Evolutionary conservation across 192 early-diverging fungal genomes (phyloP).

Genomic region (Dissophora ornata): DNA sequence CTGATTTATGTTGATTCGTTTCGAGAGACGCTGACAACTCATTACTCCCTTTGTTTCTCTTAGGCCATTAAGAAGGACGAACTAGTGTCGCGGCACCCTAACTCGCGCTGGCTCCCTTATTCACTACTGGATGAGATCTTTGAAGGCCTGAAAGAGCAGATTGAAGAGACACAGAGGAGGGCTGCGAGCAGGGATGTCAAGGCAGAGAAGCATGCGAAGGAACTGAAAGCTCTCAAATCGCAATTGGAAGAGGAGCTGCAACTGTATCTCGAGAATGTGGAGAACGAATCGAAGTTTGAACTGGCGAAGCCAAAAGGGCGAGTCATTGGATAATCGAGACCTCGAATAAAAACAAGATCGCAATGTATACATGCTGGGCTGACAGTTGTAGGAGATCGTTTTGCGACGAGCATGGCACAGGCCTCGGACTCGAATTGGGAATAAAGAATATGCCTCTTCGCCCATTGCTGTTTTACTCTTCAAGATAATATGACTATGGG

Average conservation of each 20-base stretch:
- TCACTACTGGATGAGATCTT: conserved; percentile 49
- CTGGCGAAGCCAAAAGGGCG: too few relatives aligned
- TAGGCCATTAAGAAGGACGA: conserved; percentile 44
- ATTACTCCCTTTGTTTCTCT: not conserved
- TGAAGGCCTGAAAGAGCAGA: conserved; percentile 15
- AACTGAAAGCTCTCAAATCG: conserved; percentile 12
- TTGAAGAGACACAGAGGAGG: conserved; percentile 2
- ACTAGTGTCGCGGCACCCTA: conserved; percentile 31
- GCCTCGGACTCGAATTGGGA: too few relatives aligned
- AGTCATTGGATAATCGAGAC: too few relatives aligned
- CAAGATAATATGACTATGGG: too few relatives aligned
- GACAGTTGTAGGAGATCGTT: too few relatives aligned
- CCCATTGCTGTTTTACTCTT: too few relatives aligned
- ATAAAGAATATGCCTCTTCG: too few relatives aligned
- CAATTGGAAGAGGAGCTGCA: conserved; percentile 32
- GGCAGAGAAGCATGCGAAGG: not conserved
- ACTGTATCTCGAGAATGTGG: conserved; percentile 42
- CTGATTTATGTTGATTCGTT: too few relatives aligned
- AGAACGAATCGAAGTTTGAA: conserved; percentile 37
- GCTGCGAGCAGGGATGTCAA: not conserved
- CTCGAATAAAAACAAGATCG: too few relatives aligned
- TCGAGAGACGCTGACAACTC: too few relatives aligned
- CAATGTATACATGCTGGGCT: too few relatives aligned
- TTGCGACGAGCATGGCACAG: too few relatives aligned
- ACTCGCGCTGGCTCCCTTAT: conserved; percentile 49